phyloP scores from a whole-genome alignment of 441 rosid species.

The Pelargonium fulgidum region DNA sequence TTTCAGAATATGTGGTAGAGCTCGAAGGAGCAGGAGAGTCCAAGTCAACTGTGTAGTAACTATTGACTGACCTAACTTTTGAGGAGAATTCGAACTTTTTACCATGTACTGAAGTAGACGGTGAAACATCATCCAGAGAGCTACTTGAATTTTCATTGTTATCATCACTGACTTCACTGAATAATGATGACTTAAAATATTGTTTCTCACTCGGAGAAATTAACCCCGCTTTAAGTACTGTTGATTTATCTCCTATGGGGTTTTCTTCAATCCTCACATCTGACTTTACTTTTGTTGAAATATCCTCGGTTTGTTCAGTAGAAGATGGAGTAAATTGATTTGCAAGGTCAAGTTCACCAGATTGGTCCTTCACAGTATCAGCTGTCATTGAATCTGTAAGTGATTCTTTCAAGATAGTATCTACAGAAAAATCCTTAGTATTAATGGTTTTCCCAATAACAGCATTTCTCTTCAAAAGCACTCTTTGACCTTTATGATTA shows the following conservation, averaged over 20 bases:
- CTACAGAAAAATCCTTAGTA: background rate
- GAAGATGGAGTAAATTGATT: constrained; percentile 21
- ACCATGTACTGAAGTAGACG: constrained; percentile 23
- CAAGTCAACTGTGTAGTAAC: constrained; percentile 17
- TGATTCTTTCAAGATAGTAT: constrained; percentile 15
- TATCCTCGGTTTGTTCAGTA: constrained; percentile 14
- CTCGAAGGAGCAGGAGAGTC: constrained; percentile 22
- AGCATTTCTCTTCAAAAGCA: constrained; percentile 20
- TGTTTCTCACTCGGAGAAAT: constrained; percentile 19
- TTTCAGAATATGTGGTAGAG: constrained; percentile 18
- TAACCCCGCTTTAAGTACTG: constrained; percentile 20
- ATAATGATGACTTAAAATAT: constrained; percentile 15
- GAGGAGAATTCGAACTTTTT: constrained; percentile 15
- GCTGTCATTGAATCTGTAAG: constrained; percentile 19
- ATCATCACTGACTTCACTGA: constrained; percentile 16
- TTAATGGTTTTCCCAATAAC: constrained; percentile 16
- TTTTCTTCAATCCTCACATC: constrained; percentile 25
- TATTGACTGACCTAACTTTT: constrained; percentile 8
- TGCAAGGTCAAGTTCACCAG: constrained; percentile 13
- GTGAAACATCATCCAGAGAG: constrained; percentile 16
- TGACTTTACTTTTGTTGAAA: constrained; percentile 13
- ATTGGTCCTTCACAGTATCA: constrained; percentile 12
- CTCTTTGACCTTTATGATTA: constrained; percentile 29
- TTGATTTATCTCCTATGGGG: constrained; percentile 17
- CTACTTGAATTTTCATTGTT: constrained; percentile 18